Evolutionary conservation across 129 eudicot genomes (phyloP).

Genomic region (Solidago caesia): DNA sequence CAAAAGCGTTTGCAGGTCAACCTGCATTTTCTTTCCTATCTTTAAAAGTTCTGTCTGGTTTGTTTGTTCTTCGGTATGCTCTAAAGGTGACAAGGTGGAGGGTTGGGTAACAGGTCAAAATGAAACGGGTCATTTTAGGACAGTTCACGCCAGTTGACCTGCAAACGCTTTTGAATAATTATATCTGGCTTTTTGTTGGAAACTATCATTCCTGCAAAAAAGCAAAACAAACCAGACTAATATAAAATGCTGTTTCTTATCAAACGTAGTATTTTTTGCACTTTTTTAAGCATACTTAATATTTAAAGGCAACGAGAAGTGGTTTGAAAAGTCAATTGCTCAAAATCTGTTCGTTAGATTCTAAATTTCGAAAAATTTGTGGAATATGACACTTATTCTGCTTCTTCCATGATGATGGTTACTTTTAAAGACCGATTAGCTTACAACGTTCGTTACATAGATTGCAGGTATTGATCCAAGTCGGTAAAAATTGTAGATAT

Average conservation of each 20-base stretch:
- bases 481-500: too few species aligned
- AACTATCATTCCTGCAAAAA: not conserved
- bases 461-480: too few species aligned
- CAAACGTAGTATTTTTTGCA: not conserved
- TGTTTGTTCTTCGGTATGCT: not conserved
- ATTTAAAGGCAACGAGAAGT: too few species aligned
- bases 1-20: not conserved
- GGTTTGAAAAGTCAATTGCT: too few species aligned
- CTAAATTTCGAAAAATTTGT: too few species aligned
- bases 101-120: not conserved
- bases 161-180: not conserved
- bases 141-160: not conserved
- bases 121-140: not conserved
- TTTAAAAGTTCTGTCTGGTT: slow-evolving; percentile 7
- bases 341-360: too few species aligned
- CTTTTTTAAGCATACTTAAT: too few species aligned
- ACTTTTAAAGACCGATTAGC: too few species aligned
- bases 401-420: too few species aligned
- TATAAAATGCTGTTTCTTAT: not conserved
- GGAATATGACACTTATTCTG: too few species aligned
- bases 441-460: too few species aligned
- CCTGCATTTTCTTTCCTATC: not conserved
- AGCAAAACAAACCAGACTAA: not conserved
- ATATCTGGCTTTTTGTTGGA: not conserved
- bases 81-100: not conserved